These are phyloP conservation scores for Sapria himalayana DNA, from an alignment of 345 rosid genomes.

Conservation along the genomic window DNA sequence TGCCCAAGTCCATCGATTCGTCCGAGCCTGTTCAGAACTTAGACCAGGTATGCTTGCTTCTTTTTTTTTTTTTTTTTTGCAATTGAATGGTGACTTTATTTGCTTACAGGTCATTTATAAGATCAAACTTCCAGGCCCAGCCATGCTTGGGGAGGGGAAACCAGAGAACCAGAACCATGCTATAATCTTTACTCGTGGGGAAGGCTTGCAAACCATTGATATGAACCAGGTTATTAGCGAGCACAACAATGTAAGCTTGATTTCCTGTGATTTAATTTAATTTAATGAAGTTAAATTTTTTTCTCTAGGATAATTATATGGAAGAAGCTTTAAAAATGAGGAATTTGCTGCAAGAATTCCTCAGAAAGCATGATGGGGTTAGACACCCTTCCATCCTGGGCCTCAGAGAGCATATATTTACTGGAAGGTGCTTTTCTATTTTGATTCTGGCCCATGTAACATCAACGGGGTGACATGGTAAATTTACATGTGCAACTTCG, in stretches of 20 bases:
- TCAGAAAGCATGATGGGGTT: conserved; percentile 82
- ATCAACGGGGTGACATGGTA: background rate
- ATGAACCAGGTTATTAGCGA: conserved; percentile 63
- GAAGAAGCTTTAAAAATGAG: conserved; percentile 99
- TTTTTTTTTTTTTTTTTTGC: background rate
- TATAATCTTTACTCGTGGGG: conserved; percentile 88
- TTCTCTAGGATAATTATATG: conserved; percentile 81
- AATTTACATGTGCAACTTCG: conserved; percentile 6
- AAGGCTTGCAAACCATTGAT: conserved; percentile 94
- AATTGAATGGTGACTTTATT: conserved; percentile 4
- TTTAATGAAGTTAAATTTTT: background rate
- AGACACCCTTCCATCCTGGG: conserved; percentile 88
- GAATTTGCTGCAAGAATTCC: conserved; percentile 88
- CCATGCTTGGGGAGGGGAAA: conserved; percentile 96
- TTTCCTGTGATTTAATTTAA: background rate
- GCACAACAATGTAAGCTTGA: background rate
- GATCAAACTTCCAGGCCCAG: conserved; percentile 91
- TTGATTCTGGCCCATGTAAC: conserved; percentile 2
- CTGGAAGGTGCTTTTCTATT: conserved; percentile 53
- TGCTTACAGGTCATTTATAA: conserved; percentile 85
- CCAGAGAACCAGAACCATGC: conserved; percentile 99
- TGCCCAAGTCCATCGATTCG: conserved; percentile 76
- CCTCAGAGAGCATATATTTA: conserved; percentile 94
- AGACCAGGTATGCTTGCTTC: conserved; percentile 49
- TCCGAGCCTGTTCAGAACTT: conserved; percentile 59